Percentiles rank a stretch among this genome's conserved stretches.
These are phyloP conservation scores for Penicillium argentinense DNA, from an alignment of 495 filamentous ascomycete species.

Conservation along the genomic window DNA sequence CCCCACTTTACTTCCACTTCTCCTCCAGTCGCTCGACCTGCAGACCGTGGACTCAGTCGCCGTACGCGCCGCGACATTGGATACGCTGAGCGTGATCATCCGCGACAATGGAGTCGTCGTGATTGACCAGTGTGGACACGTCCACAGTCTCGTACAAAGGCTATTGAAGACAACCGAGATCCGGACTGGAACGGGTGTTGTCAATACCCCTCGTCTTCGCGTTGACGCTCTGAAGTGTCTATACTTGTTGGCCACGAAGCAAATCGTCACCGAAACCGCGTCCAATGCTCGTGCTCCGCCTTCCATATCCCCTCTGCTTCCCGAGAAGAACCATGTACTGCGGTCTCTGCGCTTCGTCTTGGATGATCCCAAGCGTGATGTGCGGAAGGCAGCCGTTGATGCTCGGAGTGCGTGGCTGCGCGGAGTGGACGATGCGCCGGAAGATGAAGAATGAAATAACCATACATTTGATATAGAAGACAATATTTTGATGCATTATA, in stretches of 20 bases:
- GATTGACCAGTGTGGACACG: slow-evolving; percentile 57
- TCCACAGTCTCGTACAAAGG: slow-evolving; percentile 57
- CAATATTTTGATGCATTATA: slow-evolving; percentile 4
- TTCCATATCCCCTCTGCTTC: slow-evolving; percentile 50
- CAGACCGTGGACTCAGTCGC: slow-evolving; percentile 43
- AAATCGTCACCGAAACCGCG: slow-evolving; percentile 22
- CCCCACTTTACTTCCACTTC: slow-evolving; percentile 59
- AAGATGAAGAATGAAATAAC: slow-evolving; percentile 47
- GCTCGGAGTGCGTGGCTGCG: slow-evolving; percentile 65
- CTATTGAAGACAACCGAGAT: slow-evolving; percentile 50
- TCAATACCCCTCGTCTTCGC: slow-evolving; percentile 48
- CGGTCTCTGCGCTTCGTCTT: slow-evolving; percentile 52
- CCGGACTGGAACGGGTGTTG: slow-evolving; percentile 7
- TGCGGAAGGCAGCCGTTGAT: slow-evolving; percentile 68
- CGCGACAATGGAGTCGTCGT: slow-evolving; percentile 53
- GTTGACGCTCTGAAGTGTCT: slow-evolving; percentile 57
- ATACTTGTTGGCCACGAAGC: slow-evolving; percentile 48
- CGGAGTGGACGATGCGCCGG: slow-evolving; percentile 59
- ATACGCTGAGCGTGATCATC: slow-evolving; percentile 59
- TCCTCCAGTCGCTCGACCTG: slow-evolving; percentile 70
- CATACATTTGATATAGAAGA: too few relatives aligned
- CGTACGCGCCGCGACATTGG: slow-evolving; percentile 64
- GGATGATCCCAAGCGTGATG: slow-evolving; percentile 68
- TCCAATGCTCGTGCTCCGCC: slow-evolving; percentile 33
- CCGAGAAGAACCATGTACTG: slow-evolving; percentile 57